These are phyloP conservation scores for Venturia aucupariae DNA, from an alignment of 2,329 filamentous ascomycete genomes.

Conservation along the genomic window DNA sequence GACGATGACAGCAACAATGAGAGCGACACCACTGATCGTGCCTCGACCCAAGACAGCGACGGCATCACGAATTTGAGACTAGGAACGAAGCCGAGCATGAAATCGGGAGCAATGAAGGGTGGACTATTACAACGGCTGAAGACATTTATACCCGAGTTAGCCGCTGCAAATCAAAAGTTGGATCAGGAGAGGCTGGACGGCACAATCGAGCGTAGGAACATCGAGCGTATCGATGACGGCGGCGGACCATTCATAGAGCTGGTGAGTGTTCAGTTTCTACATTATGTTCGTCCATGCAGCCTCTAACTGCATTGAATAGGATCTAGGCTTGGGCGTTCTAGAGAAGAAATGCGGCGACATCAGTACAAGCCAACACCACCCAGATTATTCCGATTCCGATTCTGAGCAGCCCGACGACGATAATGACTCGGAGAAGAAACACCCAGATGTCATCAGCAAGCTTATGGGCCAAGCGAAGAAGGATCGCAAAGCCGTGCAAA, in stretches of 20 bases:
- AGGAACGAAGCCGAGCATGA: constrained; percentile 12
- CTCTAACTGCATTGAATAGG: constrained; percentile 20
- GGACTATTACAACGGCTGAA: constrained; percentile 28
- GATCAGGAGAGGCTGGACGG: constrained; percentile 31
- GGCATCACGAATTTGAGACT: constrained; percentile 13
- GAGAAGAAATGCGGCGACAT: constrained; percentile 25
- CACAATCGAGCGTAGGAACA: constrained; percentile 27
- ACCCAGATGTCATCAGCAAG: constrained; percentile 27
- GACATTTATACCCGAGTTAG: constrained; percentile 33
- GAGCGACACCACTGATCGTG: constrained; percentile 24
- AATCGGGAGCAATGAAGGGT: background rate
- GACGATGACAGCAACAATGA: constrained; percentile 17
- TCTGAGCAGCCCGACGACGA: constrained; percentile 20
- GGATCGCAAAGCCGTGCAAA: constrained; percentile 18
- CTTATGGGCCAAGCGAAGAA: constrained; percentile 27
- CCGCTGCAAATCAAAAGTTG: constrained; percentile 35
- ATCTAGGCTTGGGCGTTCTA: constrained; percentile 39
- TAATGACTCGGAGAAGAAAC: constrained; percentile 15
- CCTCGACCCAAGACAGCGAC: constrained; percentile 18
- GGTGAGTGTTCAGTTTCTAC: constrained; percentile 21
- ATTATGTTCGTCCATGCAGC: constrained; percentile 17
- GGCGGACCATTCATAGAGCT: constrained; percentile 32
- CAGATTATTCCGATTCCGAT: constrained; percentile 21
- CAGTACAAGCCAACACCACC: constrained; percentile 17
- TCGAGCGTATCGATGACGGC: constrained; percentile 27